Conservation (phyloP, 73 alveolate species). For the Halteria grandinella region DNA sequence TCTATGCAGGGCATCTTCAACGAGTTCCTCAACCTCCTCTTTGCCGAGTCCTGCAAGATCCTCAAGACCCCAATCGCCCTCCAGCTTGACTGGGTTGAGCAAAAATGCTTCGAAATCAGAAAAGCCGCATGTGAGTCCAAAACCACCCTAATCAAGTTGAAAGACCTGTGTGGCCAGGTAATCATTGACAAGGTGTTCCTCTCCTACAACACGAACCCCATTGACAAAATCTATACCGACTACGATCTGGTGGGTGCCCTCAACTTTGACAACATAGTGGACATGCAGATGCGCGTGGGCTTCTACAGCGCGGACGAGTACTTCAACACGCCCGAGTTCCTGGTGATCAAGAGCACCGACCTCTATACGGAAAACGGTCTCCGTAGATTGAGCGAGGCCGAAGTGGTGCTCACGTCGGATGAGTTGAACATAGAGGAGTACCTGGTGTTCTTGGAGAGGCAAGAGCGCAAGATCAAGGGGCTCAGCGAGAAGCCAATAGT, state of each 20-base stretch:
- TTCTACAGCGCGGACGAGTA: conserved; percentile 30
- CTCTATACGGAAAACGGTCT: conserved; percentile 42
- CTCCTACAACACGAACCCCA: not conserved
- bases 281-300: conserved; percentile 45
- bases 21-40: conserved; percentile 41
- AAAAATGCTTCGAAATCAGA: conserved; percentile 57
- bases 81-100: conserved; percentile 41
- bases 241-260: conserved; percentile 50
- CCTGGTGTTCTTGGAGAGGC: conserved; percentile 22
- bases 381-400: conserved; percentile 27
- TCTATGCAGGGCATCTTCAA: conserved; percentile 25
- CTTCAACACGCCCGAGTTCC: conserved; percentile 38
- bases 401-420: conserved; percentile 3
- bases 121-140: conserved; percentile 52
- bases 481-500: conserved; percentile 44
- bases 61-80: conserved; percentile 42
- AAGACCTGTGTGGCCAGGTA: conserved; percentile 9
- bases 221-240: conserved; percentile 2
- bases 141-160: conserved; percentile 1
- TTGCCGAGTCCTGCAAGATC: conserved; percentile 30
- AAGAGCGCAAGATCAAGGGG: conserved; percentile 40
- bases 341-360: conserved; percentile 37
- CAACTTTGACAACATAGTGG: conserved; percentile 51
- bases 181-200: conserved; percentile 47
- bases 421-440: conserved; percentile 45